Evolutionary conservation across 2,329 filamentous ascomycete genomes (phyloP).

Genomic region (Penicillium digitatum): DNA sequence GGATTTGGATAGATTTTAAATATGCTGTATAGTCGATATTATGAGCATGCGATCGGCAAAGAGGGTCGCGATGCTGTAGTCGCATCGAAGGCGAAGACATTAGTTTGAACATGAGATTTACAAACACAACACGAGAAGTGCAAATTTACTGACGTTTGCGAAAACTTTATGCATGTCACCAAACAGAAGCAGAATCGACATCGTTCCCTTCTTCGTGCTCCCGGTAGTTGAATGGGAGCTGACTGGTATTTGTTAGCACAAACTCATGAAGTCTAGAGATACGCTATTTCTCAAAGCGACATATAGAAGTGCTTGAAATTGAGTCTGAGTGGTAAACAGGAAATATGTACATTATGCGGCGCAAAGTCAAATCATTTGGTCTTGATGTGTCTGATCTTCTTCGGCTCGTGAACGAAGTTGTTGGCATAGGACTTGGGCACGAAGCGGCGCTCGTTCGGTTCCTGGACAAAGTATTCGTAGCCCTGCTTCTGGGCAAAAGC

Average conservation of each 20-base stretch:
- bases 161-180: neutral
- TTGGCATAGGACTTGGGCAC: slow-evolving; percentile 92
- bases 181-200: neutral
- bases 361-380: slow-evolving; percentile 60
- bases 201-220: neutral
- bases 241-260: neutral
- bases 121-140: neutral
- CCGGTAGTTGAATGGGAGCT: neutral
- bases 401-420: slow-evolving; percentile 82
- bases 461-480: slow-evolving; percentile 98
- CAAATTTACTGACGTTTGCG: neutral
- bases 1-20: neutral
- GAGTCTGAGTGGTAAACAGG: slow-evolving; percentile 23
- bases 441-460: slow-evolving; percentile 84
- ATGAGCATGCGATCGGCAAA: neutral
- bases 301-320: slow-evolving; percentile 6
- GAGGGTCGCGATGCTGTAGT: neutral
- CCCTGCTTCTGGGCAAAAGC: slow-evolving; percentile 96
- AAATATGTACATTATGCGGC: slow-evolving; percentile 40
- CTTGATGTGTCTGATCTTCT: slow-evolving; percentile 81
- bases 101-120: neutral
- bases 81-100: neutral
- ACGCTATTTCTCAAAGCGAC: neutral
- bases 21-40: neutral
- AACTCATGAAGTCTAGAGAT: neutral